phyloP scores from a whole-genome alignment of 805 yeast genomes.

The Hanseniaspora thailandica region DNA sequence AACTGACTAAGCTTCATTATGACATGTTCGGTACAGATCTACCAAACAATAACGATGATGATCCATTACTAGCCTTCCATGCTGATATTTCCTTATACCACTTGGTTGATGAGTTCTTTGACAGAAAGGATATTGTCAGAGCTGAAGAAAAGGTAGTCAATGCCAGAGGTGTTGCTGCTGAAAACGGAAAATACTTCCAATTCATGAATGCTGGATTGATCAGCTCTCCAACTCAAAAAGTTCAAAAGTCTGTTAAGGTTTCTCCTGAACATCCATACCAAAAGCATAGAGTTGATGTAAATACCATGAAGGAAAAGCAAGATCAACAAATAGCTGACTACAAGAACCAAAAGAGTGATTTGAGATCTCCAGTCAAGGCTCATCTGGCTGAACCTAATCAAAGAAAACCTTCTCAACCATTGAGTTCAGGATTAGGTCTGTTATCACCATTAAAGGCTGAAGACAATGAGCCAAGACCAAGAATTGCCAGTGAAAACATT shows the following conservation, averaged over 20 bases:
- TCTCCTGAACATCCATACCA: neutral
- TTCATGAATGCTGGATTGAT: neutral
- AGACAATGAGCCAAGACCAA: neutral
- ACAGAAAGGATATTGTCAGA: conserved; percentile 45
- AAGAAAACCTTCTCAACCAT: neutral
- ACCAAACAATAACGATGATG: conserved; percentile 24
- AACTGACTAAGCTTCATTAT: conserved; percentile 26
- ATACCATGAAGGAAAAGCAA: neutral
- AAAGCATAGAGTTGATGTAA: neutral
- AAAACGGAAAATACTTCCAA: neutral
- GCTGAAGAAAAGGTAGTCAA: conserved; percentile 18
- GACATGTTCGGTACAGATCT: conserved; percentile 14
- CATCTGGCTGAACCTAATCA: neutral
- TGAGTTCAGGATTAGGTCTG: neutral
- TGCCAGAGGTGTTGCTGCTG: neutral
- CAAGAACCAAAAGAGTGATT: neutral
- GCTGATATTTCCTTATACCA: conserved; percentile 81
- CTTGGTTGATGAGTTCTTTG: conserved; percentile 72
- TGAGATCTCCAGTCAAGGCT: neutral
- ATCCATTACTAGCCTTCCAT: conserved; percentile 79
- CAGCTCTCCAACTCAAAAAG: neutral
- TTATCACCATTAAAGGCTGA: conserved; percentile 4
- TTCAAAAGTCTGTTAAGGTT: neutral
- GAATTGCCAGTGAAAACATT: neutral
- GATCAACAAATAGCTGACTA: conserved; percentile 1